A percentile compares a stretch with the other conserved stretches of the same genome.
phyloP scores from a whole-genome alignment of 2,329 filamentous ascomycete species.

The Monilinia aucupariae region DNA sequence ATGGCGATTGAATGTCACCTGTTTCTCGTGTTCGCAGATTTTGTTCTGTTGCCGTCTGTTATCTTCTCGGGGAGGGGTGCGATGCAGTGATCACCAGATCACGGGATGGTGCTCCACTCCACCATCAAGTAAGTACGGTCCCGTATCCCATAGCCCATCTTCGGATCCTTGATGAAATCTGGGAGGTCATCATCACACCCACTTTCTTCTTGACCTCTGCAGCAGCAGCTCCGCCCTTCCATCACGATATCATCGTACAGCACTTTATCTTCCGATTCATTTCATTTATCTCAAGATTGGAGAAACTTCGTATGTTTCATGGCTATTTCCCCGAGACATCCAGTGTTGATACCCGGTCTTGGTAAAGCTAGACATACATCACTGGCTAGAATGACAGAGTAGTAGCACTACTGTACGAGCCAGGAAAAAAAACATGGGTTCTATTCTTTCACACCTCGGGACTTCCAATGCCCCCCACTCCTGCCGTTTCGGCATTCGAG shows the following conservation, averaged over 20 bases:
- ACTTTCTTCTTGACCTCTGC: constrained; percentile 2
- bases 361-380: constrained; percentile 11
- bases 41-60: background rate
- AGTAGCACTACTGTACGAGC: constrained; percentile 1
- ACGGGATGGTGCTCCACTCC: constrained; percentile 9
- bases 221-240: background rate
- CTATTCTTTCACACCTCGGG: background rate
- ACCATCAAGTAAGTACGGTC: background rate
- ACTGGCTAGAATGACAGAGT: background rate
- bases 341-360: background rate
- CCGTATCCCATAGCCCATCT: constrained; percentile 5
- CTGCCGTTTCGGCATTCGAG: background rate
- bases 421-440: background rate
- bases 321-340: constrained; percentile 12
- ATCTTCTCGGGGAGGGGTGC: background rate
- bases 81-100: constrained; percentile 11
- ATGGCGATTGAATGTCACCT: background rate
- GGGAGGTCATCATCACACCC: background rate
- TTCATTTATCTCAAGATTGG: background rate
- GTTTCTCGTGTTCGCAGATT: constrained; percentile 3
- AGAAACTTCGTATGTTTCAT: background rate
- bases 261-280: background rate
- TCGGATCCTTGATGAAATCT: constrained; percentile 3
- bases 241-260: background rate
- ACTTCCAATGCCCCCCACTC: background rate